These are phyloP conservation scores for Tetrastigma voinierianum DNA, from an alignment of 164 flowering plant genomes.

Conservation along the genomic window DNA sequence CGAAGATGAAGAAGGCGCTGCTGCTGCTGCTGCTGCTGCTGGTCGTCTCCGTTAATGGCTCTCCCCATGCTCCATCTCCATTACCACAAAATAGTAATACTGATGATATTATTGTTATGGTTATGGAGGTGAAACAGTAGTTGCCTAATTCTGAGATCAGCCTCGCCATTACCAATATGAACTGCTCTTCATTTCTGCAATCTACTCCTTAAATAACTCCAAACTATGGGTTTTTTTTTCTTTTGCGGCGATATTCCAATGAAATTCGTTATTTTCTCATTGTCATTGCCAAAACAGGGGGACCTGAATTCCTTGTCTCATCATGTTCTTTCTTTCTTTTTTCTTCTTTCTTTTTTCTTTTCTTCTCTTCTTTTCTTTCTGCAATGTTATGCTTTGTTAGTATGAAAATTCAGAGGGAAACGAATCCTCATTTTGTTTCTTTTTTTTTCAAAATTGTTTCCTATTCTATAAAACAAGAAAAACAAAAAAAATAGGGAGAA, in stretches of 20 bases:
- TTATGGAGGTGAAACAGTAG: neutral
- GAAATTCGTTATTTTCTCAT: neutral
- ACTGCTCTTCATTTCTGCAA: neutral
- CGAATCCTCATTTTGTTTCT: too few relatives aligned
- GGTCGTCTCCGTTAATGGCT: conserved; percentile 5
- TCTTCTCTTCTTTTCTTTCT: too few relatives aligned
- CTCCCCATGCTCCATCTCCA: conserved; percentile 4
- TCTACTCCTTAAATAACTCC: neutral
- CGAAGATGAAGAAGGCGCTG: conserved; percentile 50
- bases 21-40: too few relatives aligned
- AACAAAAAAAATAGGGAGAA: too few relatives aligned
- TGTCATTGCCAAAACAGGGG: too few relatives aligned
- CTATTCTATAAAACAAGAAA: too few relatives aligned
- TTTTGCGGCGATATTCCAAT: neutral
- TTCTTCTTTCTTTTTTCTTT: too few relatives aligned
- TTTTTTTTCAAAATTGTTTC: too few relatives aligned
- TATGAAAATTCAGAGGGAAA: too few relatives aligned
- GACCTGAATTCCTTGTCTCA: too few relatives aligned
- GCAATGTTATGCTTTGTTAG: too few relatives aligned
- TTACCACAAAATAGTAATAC: neutral
- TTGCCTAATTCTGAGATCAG: neutral
- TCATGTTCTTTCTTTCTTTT: too few relatives aligned
- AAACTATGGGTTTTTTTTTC: neutral
- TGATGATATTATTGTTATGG: neutral
- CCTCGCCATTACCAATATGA: conserved; percentile 12